Percentiles rank a stretch among this genome's conserved stretches.
Evolutionary conservation across 1,284 basidiomycete species (phyloP).

Genomic region (Sphagnurus paluster): DNA sequence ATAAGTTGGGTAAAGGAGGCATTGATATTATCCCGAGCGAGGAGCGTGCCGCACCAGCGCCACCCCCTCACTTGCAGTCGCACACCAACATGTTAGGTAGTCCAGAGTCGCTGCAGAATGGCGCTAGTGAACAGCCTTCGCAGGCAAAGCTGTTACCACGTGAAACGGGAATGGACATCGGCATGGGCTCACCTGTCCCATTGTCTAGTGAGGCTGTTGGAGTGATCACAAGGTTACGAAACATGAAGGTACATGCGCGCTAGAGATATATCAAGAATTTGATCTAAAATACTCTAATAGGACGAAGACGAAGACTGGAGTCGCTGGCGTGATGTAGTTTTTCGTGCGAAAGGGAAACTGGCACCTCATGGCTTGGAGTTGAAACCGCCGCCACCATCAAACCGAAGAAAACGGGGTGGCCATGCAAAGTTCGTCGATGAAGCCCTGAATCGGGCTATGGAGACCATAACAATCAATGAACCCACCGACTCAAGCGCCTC

Average conservation of each 20-base stretch:
- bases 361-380: constrained; percentile 48
- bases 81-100: constrained; percentile 31
- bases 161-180: constrained; percentile 84
- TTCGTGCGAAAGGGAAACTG: constrained; percentile 66
- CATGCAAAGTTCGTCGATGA: constrained; percentile 43
- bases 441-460: constrained; percentile 20
- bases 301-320: constrained; percentile 94
- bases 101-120: constrained; percentile 36
- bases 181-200: constrained; percentile 86
- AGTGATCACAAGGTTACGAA: constrained; percentile 81
- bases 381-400: constrained; percentile 56
- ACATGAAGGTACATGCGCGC: constrained; percentile 67
- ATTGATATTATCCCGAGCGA: constrained; percentile 70
- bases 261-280: neutral
- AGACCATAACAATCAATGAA: neutral
- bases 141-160: constrained; percentile 60
- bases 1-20: constrained; percentile 77
- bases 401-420: constrained; percentile 57
- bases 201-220: constrained; percentile 84
- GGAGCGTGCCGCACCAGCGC: constrained; percentile 61
- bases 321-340: constrained; percentile 83
- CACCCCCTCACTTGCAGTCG: constrained; percentile 56
- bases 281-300: constrained; percentile 31
- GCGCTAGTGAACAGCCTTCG: constrained; percentile 15
- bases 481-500: constrained; percentile 7